Conservation (phyloP, 306 rosid species). For the Quercus variabilis region DNA sequence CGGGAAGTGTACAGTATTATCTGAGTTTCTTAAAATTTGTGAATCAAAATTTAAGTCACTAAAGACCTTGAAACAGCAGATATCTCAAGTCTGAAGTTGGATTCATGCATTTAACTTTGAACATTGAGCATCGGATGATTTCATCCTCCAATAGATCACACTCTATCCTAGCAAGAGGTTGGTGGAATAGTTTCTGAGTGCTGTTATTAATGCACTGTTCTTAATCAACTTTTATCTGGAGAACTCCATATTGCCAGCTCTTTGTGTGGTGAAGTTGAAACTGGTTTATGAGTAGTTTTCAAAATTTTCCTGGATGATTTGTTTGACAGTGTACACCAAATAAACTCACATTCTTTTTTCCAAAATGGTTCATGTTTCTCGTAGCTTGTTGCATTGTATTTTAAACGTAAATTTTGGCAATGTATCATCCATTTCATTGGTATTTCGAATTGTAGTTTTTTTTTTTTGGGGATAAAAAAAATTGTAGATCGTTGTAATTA, state of each 20-base stretch:
- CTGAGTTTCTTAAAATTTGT: slow-evolving; percentile 59
- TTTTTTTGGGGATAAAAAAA: background rate
- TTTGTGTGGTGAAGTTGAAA: background rate
- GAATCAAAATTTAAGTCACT: slow-evolving; percentile 57
- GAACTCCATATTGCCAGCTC: background rate
- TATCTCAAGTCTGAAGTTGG: slow-evolving; percentile 55
- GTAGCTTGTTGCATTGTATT: slow-evolving; percentile 4
- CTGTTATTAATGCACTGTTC: background rate
- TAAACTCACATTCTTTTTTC: background rate
- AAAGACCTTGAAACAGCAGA: slow-evolving; percentile 59
- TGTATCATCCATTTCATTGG: slow-evolving; percentile 1
- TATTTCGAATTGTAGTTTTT: background rate
- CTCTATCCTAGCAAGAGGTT: background rate
- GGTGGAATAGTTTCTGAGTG: background rate
- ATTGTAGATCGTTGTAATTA: no score
- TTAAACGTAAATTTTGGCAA: slow-evolving; percentile 1
- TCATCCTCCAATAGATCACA: background rate
- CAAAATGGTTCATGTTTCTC: background rate
- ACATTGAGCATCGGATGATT: background rate
- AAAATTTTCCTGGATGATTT: background rate
- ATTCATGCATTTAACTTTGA: background rate
- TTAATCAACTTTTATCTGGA: background rate
- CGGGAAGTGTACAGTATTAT: slow-evolving; percentile 55
- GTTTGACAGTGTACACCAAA: slow-evolving; percentile 3
- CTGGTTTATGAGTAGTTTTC: background rate